Percentiles rank a stretch among this genome's conserved stretches.
These are phyloP conservation scores for Beta macrorhiza DNA, from an alignment of 179 eudicot species.

Conservation along the genomic window DNA sequence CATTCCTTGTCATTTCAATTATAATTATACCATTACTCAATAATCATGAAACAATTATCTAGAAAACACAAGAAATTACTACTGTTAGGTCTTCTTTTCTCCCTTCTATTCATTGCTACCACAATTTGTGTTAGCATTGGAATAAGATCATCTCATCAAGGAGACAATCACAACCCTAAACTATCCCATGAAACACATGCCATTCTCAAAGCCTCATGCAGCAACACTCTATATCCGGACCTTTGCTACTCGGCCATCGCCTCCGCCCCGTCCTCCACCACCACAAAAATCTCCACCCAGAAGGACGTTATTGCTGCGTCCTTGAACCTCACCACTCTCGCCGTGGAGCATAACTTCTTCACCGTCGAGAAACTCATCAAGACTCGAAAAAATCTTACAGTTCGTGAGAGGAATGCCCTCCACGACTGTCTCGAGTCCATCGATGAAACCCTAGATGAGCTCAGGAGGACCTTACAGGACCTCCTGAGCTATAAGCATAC, in stretches of 20 bases:
- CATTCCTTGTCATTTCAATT: no score
- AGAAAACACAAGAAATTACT: constrained; percentile 42
- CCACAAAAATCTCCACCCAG: constrained; percentile 33
- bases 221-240: constrained; percentile 54
- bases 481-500: constrained; percentile 36
- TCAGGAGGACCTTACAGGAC: constrained; percentile 36
- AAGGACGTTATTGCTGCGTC: constrained; percentile 58
- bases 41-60: constrained; percentile 24
- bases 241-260: constrained; percentile 59
- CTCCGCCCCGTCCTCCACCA: constrained; percentile 28
- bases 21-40: no score
- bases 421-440: constrained; percentile 65
- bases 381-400: constrained; percentile 30
- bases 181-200: constrained; percentile 39
- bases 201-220: constrained; percentile 52
- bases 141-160: constrained; percentile 23
- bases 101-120: constrained; percentile 42
- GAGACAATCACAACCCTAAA: not conserved
- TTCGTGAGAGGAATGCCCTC: constrained; percentile 55
- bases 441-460: constrained; percentile 61
- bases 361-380: constrained; percentile 33
- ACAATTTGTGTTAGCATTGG: constrained; percentile 36
- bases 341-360: constrained; percentile 46
- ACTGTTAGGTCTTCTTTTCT: constrained; percentile 30
- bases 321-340: constrained; percentile 43